Evolutionary conservation across 768 basidiomycete genomes (phyloP), one percentile per base, ranked within the genome.

Genomic region (Lactarius deliciosus): DNA sequence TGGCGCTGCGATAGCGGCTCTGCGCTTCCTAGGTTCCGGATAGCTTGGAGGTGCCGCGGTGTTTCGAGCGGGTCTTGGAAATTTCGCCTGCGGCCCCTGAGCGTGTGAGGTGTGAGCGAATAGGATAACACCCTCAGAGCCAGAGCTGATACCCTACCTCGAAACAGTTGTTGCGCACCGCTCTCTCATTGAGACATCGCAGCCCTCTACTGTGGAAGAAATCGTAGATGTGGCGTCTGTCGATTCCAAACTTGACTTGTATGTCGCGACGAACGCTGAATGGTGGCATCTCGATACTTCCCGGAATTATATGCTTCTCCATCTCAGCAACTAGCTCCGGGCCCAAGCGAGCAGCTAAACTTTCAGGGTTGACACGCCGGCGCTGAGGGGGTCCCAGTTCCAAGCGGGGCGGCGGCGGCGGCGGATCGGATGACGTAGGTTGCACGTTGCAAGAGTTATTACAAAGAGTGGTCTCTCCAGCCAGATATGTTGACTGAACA

Each of bases 151-250:
- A 41, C 38, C 69, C 47, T 62, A 71, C 68, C 45, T 71, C 70
- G 15, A 55, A 28, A 30, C n/a, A 54, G 57, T 50, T 69, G 65
- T 58, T 73, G 38, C 64, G 70, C 65, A 66, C 61, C 1, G 57
- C 32, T 30, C 71, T 57, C 72, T 74, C 64, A 63, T 64, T 70
- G 41, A 68, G 61, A 47, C 61, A 75, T n/a, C 75, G 72, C 38
- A 75, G 64, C 63, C 80, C 83, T 71, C 80, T 78, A 72, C 80
- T 82, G 75, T 90, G 89, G 76, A 89, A 90, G 75, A 90, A 90
- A 75, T 91, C 89, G 73, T 91, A 91, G 69, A 91, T 85, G 70
- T 89, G 89, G 70, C 89, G 78, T 69, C 89, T 80, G 74, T 91
- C 89, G 65, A 89, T 86, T 66, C 79, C 80, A 74, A 88, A 89